phyloP scores from a whole-genome alignment of 2,329 filamentous ascomycete genomes.

The Chaetomiaceae sp. region DNA sequence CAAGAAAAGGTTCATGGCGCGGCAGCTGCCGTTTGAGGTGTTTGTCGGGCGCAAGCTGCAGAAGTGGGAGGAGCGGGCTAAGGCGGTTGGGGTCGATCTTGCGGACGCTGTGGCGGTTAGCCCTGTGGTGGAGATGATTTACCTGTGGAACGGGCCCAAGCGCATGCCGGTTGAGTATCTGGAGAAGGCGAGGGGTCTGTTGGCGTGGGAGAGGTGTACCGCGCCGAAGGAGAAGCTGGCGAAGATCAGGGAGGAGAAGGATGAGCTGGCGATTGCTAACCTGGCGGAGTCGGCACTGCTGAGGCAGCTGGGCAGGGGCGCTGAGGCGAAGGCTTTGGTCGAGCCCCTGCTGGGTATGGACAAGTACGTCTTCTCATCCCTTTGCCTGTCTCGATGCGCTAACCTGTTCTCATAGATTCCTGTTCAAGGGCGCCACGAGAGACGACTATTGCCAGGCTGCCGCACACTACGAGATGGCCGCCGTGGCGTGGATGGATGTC shows the following conservation, averaged over 20 bases:
- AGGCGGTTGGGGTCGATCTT: conserved; percentile 61
- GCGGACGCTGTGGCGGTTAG: conserved; percentile 77
- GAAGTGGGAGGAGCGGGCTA: conserved; percentile 81
- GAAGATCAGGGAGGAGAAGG: conserved; percentile 48
- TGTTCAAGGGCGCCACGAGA: conserved; percentile 55
- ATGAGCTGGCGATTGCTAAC: conserved; percentile 61
- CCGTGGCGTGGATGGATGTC: conserved; percentile 71
- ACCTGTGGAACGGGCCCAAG: conserved; percentile 87
- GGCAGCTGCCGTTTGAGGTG: conserved; percentile 82
- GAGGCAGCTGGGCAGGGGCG: conserved; percentile 57
- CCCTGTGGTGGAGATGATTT: conserved; percentile 85
- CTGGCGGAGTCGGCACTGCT: conserved; percentile 64
- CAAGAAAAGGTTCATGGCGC: conserved; percentile 85
- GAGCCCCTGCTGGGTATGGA: conserved; percentile 63
- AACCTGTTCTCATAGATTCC: conserved; percentile 33
- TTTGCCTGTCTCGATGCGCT: not conserved
- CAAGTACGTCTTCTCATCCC: conserved; percentile 40
- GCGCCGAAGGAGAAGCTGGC: conserved; percentile 36
- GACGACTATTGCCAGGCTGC: conserved; percentile 70
- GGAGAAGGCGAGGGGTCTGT: conserved; percentile 54
- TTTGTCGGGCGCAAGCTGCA: conserved; percentile 79
- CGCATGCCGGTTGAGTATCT: conserved; percentile 68
- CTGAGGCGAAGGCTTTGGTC: conserved; percentile 63
- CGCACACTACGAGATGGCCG: conserved; percentile 82
- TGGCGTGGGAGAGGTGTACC: conserved; percentile 63